Evolutionary conservation across 116 monocot genomes (phyloP), one percentile per base, ranked within the genome.

Genomic region (Zostera marina): DNA sequence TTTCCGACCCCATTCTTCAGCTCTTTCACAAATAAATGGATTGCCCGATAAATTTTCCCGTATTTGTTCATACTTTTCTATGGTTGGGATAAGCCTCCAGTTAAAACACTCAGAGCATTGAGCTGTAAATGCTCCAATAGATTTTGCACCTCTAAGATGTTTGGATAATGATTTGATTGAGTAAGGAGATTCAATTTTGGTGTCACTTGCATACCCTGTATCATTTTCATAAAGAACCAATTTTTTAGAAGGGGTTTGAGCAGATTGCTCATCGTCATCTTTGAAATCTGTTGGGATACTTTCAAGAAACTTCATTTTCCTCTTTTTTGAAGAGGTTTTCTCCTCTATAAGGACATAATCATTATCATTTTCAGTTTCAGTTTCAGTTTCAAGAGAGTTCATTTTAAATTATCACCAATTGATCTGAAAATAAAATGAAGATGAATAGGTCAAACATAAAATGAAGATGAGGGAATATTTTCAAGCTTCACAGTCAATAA

Each of bases 61-160:
- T 39, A 93, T 93, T 66, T 80, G 76, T 70, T 93, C 92, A 8
- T 87, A 87, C 45, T 83, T 87, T 24, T 87, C 79, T 79, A 84
- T 83, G 17, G 84, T 79, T 53, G 92, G 92, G 64, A 93, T 87
- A 12, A 93, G 59, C 56, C 92, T 80, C 92, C 92, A 93, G 52
- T 93, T 83, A 19, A 93, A 87, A 67, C 92, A 93, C 17, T 53
- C 21, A 32, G 81, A 75, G 60, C 92, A 93, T 59, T 93, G 92
- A 42, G 87, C 84, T 8, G 92, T 81, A 65, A 87, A 93, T 60
- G 87, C 76, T 22, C 87, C 92, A 61, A 93, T 72, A 22, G 82
- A 68, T 9, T 77, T 73, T 40, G 77, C 56, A 11, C 68, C 68
- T 19, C 47, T 65, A 47, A 68, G 66, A 54, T 68, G 23, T 72